Percentiles rank a stretch among this genome's conserved stretches.
Conservation (phyloP, 306 rosid species). For the Aeschynomene evenia region DNA sequence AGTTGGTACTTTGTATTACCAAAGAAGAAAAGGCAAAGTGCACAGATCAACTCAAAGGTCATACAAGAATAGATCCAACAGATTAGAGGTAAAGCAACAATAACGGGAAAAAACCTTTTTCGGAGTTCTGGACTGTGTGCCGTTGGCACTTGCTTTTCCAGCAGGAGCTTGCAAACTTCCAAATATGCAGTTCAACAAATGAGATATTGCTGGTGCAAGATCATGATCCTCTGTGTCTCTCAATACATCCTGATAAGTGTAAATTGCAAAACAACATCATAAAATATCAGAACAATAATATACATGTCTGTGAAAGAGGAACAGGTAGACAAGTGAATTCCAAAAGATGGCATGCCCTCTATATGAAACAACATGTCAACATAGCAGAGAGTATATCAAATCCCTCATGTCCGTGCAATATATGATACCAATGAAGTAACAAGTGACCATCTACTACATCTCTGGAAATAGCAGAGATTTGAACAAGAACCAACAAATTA, state of each 20-base stretch:
- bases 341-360: background rate
- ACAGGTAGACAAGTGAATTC: background rate
- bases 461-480: background rate
- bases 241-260: constrained; percentile 59
- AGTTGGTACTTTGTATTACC: background rate
- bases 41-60: background rate
- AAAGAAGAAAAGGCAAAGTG: background rate
- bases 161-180: constrained; percentile 65
- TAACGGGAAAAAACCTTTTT: constrained; percentile 48
- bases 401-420: constrained; percentile 1
- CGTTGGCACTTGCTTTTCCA: constrained; percentile 42
- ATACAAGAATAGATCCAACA: background rate
- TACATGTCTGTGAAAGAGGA: background rate
- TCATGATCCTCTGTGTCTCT: constrained; percentile 85
- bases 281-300: background rate
- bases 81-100: constrained; percentile 1
- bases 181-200: constrained; percentile 74
- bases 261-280: background rate
- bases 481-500: background rate
- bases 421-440: constrained; percentile 10
- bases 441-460: constrained; percentile 1
- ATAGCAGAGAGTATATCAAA: background rate
- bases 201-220: constrained; percentile 63
- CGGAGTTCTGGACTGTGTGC: constrained; percentile 42
- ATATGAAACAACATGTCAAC: background rate